These are phyloP conservation scores for Fraxinus sp. DNA, from an alignment of 305 asterid genomes.

Conservation along the genomic window DNA sequence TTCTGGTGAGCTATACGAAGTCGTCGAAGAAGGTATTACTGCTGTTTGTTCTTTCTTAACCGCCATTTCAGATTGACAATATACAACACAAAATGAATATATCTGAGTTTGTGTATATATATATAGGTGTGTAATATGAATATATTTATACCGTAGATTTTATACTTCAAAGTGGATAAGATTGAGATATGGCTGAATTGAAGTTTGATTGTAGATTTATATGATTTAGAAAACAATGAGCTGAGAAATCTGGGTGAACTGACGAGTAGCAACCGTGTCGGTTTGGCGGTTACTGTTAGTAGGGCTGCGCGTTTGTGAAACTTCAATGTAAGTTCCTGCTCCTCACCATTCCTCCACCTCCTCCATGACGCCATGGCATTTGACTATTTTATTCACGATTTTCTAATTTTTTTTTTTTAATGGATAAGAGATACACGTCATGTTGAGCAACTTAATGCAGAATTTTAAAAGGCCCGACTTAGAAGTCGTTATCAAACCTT, in stretches of 20 bases:
- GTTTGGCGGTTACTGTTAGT: neutral
- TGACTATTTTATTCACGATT: neutral
- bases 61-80: neutral
- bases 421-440: neutral
- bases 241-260: neutral
- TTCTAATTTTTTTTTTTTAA: neutral
- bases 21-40: neutral
- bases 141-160: neutral
- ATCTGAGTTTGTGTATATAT: neutral
- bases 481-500: too few species aligned
- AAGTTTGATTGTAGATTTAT: neutral
- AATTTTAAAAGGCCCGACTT: too few species aligned
- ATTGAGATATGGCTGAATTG: neutral
- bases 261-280: neutral
- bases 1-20: neutral
- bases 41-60: neutral
- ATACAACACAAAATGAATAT: neutral
- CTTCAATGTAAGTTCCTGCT: neutral
- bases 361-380: neutral
- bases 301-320: neutral
- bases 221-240: neutral
- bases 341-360: neutral
- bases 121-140: neutral
- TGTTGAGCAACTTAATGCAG: neutral
- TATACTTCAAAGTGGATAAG: neutral